Evolutionary conservation across 768 basidiomycete genomes (phyloP).

Genomic region (Hygrocybe punicea): DNA sequence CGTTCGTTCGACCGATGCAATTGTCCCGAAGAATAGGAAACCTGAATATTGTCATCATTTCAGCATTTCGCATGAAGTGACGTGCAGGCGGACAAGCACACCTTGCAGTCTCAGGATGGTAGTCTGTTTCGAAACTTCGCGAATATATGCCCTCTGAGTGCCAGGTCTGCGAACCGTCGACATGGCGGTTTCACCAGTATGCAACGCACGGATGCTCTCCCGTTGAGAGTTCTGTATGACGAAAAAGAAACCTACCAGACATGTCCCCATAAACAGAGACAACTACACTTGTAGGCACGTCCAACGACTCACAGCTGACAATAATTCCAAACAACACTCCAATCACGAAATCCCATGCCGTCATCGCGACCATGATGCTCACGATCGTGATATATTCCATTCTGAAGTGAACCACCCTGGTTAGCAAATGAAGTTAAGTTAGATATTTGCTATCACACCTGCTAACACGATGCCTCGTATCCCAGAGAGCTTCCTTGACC

Average conservation of each 20-base stretch:
- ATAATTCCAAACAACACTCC: slow-evolving; percentile 92
- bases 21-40: slow-evolving; percentile 92
- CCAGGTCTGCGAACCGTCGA: slow-evolving; percentile 90
- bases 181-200: slow-evolving; percentile 78
- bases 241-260: slow-evolving; percentile 78
- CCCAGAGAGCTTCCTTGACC: slow-evolving; percentile 94
- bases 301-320: slow-evolving; percentile 66
- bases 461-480: slow-evolving; percentile 85
- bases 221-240: slow-evolving; percentile 92
- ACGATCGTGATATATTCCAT: slow-evolving; percentile 79
- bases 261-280: background rate
- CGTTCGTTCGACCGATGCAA: slow-evolving; percentile 82
- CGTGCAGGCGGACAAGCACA: no score
- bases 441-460: slow-evolving; percentile 38
- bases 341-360: slow-evolving; percentile 88
- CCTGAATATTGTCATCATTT: slow-evolving; percentile 38
- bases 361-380: slow-evolving; percentile 91
- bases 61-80: background rate
- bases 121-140: slow-evolving; percentile 90
- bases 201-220: slow-evolving; percentile 76
- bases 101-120: slow-evolving; percentile 86
- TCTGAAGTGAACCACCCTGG: slow-evolving; percentile 34
- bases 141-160: slow-evolving; percentile 83
- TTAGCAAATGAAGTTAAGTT: background rate
- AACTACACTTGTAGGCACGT: background rate